These are phyloP conservation scores for Malbranchea zuffiana DNA, from an alignment of 2,329 filamentous ascomycete genomes.

Conservation along the genomic window DNA sequence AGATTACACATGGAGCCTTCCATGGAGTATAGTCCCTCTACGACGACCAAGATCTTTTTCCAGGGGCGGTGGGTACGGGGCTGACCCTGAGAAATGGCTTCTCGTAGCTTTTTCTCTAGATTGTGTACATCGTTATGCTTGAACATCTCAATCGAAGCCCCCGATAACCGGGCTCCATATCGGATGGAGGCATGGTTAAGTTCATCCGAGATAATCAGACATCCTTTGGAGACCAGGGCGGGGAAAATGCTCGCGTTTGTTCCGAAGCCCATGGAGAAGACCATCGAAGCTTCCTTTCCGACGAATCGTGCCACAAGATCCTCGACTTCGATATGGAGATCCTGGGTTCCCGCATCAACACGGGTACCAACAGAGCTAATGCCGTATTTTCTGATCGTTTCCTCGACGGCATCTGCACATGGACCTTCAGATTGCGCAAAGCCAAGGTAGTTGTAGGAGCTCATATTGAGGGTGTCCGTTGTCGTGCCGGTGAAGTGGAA, in stretches of 20 bases:
- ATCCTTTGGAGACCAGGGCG: constrained; percentile 82
- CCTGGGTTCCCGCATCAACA: constrained; percentile 73
- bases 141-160: constrained; percentile 90
- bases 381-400: constrained; percentile 72
- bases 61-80: constrained; percentile 96
- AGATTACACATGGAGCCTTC: constrained; percentile 98
- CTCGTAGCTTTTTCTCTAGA: constrained; percentile 73
- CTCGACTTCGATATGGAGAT: constrained; percentile 82
- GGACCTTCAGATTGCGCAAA: constrained; percentile 96
- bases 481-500: constrained; percentile 83
- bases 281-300: constrained; percentile 86
- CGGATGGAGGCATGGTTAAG: constrained; percentile 97
- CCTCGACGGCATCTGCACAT: constrained; percentile 86
- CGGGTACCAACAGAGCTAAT: constrained; percentile 73
- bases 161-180: constrained; percentile 84
- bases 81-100: constrained; percentile 91
- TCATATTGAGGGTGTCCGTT: constrained; percentile 95
- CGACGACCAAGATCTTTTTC: constrained; percentile 96
- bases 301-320: constrained; percentile 81
- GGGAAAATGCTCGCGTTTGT: constrained; percentile 92
- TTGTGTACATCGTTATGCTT: constrained; percentile 94
- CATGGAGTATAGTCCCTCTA: constrained; percentile 98
- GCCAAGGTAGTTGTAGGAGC: constrained; percentile 98
- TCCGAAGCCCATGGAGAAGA: constrained; percentile 98
- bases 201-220: constrained; percentile 90